Evolutionary conservation across 1,284 basidiomycete species (phyloP).

Genomic region (Neonothopanus nambi): DNA sequence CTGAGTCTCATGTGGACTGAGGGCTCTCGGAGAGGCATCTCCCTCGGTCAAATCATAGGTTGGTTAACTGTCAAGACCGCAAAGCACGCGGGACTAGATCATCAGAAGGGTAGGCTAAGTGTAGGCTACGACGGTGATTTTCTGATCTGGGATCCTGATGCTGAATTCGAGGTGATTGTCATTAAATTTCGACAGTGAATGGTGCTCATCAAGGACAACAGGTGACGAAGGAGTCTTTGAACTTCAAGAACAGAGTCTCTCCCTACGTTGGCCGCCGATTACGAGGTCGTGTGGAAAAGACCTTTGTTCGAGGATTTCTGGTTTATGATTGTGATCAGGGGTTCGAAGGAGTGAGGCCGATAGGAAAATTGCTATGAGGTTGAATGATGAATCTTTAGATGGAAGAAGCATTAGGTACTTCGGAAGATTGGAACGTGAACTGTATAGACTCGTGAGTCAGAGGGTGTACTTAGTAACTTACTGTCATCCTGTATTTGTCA

Average conservation of each 20-base stretch:
- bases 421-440: too few species aligned
- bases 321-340: constrained; percentile 52
- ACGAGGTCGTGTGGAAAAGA: constrained; percentile 71
- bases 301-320: constrained; percentile 73
- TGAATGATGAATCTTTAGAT: background rate
- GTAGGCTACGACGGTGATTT: constrained; percentile 84
- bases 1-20: constrained; percentile 87
- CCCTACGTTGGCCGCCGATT: constrained; percentile 81
- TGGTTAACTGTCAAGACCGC: constrained; percentile 79
- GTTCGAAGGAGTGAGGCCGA: constrained; percentile 10
- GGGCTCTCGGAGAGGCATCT: constrained; percentile 55
- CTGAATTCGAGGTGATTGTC: constrained; percentile 58
- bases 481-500: too few species aligned
- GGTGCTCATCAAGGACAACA: constrained; percentile 28
- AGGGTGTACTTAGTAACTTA: too few species aligned
- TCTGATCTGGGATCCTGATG: constrained; percentile 79
- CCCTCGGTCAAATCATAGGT: constrained; percentile 63
- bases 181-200: background rate
- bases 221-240: constrained; percentile 72
- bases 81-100: constrained; percentile 70
- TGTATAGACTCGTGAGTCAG: too few species aligned
- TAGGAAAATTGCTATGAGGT: constrained; percentile 15
- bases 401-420: too few species aligned
- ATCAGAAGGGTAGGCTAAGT: constrained; percentile 69
- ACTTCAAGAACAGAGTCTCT: constrained; percentile 92